Conservation (phyloP, 73 alveolate genomes). For the Urostyla sp. region DNA sequence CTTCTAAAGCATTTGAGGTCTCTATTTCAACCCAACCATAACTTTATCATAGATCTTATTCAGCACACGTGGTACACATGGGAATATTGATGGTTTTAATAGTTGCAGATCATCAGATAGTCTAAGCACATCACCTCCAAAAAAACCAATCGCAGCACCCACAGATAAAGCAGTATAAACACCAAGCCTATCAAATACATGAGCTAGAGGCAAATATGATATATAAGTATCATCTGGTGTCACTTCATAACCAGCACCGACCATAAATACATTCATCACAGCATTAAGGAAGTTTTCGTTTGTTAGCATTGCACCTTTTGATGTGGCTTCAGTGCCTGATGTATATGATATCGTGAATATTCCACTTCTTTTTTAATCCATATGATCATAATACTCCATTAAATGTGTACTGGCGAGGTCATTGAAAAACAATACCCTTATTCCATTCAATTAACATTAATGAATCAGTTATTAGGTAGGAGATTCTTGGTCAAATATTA, state of each 20-base stretch:
- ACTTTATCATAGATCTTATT: slow-evolving; percentile 63
- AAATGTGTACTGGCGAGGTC: too few relatives aligned
- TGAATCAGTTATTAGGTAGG: too few relatives aligned
- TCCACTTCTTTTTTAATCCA: slow-evolving; percentile 43
- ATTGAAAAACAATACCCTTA: too few relatives aligned
- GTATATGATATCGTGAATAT: slow-evolving; percentile 76
- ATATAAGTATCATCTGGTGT: slow-evolving; percentile 47
- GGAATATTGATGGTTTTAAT: slow-evolving; percentile 77
- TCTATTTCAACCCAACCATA: slow-evolving; percentile 14
- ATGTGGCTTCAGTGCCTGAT: slow-evolving; percentile 81
- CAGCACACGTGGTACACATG: slow-evolving; percentile 77
- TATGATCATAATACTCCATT: slow-evolving; percentile 34
- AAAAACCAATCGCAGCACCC: slow-evolving; percentile 83
- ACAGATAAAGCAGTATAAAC: slow-evolving; percentile 37
- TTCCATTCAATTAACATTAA: too few relatives aligned
- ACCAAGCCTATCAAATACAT: slow-evolving; percentile 73
- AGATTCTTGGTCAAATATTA: too few relatives aligned
- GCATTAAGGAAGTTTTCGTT: slow-evolving; percentile 58
- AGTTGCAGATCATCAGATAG: slow-evolving; percentile 62
- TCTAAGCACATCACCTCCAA: slow-evolving; percentile 68
- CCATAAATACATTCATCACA: slow-evolving; percentile 23
- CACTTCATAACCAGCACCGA: slow-evolving; percentile 59
- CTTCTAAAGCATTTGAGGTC: neutral
- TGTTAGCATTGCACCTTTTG: slow-evolving; percentile 80
- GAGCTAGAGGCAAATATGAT: slow-evolving; percentile 83